Conservation (phyloP, 202 grass and related monocot genomes). For the Bolboschoenoplectus hybrid region DNA sequence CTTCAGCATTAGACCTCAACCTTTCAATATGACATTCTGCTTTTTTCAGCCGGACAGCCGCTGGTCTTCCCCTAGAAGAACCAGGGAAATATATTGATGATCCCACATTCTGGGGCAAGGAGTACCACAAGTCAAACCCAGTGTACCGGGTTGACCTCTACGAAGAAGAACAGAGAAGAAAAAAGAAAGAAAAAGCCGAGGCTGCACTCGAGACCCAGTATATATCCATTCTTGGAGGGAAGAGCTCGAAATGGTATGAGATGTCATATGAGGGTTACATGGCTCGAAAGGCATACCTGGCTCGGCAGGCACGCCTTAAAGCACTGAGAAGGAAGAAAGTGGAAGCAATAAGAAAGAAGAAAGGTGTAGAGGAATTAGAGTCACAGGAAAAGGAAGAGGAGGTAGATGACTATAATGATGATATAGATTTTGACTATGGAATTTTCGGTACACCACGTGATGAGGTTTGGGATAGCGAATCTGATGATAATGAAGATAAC, state of each 20-base stretch:
- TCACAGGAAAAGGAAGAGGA: constrained; percentile 41
- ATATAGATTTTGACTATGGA: constrained; percentile 65
- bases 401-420: constrained; percentile 61
- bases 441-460: constrained; percentile 29
- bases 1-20: neutral
- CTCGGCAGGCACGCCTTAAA: constrained; percentile 42
- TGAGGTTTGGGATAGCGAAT: neutral
- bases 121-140: constrained; percentile 67
- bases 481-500: constrained; percentile 40
- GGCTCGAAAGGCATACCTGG: constrained; percentile 36
- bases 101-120: constrained; percentile 68
- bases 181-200: constrained; percentile 62
- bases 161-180: constrained; percentile 61
- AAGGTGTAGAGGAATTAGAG: constrained; percentile 37
- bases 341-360: constrained; percentile 38
- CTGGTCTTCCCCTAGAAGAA: constrained; percentile 76
- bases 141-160: constrained; percentile 76
- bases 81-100: constrained; percentile 73
- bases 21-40: neutral
- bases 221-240: constrained; percentile 54
- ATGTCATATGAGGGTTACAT: constrained; percentile 69
- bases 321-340: constrained; percentile 28
- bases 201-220: constrained; percentile 54
- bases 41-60: constrained; percentile 62
- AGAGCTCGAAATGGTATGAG: constrained; percentile 65